A percentile compares a stretch with the other conserved stretches of the same genome.
phyloP scores from a whole-genome alignment of 768 basidiomycete species.

The Leccinum incarnatum region DNA sequence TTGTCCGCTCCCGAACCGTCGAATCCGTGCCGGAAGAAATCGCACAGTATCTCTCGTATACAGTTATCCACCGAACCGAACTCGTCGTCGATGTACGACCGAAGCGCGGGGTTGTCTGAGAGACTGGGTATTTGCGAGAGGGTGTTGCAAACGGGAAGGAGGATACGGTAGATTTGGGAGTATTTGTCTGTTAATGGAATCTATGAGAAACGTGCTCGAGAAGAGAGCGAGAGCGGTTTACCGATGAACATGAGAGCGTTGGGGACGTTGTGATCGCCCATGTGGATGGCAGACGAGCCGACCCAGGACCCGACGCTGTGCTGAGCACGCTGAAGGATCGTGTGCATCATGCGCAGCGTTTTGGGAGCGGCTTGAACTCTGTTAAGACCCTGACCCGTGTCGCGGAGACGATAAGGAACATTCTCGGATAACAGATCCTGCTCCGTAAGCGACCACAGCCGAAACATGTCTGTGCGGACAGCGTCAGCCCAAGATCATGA shows the following conservation, averaged over 20 bases:
- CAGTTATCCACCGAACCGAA: slow-evolving; percentile 75
- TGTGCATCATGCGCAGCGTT: slow-evolving; percentile 89
- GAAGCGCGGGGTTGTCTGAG: slow-evolving; percentile 63
- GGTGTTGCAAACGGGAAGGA: slow-evolving; percentile 82
- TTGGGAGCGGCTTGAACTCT: slow-evolving; percentile 85
- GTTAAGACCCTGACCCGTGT: slow-evolving; percentile 90
- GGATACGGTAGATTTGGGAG: slow-evolving; percentile 87
- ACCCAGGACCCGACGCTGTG: slow-evolving; percentile 80
- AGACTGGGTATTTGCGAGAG: slow-evolving; percentile 70
- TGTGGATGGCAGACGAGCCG: slow-evolving; percentile 84
- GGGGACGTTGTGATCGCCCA: slow-evolving; percentile 73
- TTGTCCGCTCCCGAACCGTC: slow-evolving; percentile 91
- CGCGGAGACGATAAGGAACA: slow-evolving; percentile 73
- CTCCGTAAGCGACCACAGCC: slow-evolving; percentile 78
- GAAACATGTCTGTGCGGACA: slow-evolving; percentile 71
- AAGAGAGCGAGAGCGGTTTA: slow-evolving; percentile 11
- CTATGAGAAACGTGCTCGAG: neutral
- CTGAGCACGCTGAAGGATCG: slow-evolving; percentile 81
- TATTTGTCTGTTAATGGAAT: slow-evolving; percentile 61
- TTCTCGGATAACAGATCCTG: slow-evolving; percentile 78
- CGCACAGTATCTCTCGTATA: slow-evolving; percentile 66
- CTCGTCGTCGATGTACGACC: slow-evolving; percentile 76
- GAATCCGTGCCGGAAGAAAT: slow-evolving; percentile 87
- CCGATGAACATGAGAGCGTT: slow-evolving; percentile 81
- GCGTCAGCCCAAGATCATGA: slow-evolving; percentile 1